Base-by-base conservation (phyloP, 1,284 basidiomycete species). In the Sporisorium iseilematis-ciliati region DNA sequence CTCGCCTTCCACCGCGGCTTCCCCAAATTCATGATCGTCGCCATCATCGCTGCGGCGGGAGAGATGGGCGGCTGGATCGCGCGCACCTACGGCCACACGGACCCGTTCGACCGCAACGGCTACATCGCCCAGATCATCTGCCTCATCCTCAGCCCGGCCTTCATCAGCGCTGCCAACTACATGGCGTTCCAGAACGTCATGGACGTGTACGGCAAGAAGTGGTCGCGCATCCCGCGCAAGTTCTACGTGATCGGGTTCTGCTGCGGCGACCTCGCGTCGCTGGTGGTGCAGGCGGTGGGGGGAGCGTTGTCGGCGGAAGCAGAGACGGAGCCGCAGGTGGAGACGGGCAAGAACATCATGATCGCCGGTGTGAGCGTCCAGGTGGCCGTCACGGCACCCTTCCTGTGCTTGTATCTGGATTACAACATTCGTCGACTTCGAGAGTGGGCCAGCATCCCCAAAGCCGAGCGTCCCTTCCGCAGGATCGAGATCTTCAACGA, bases 111-210 rank as follows among this genome's bases (percentile, higher is more conserved):
- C 25, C 54, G 65, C 29, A 67, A 69, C 50, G 70, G 58, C 20
- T 77, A 69, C 66, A 55, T 77, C 6, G 70, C 70, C 11, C 75
- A 77, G 42, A 69, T 70, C 53, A 62, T 73, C 66, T 77, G 75
- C 25, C 66, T 77, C 45, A 77, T 77, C 33, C 69, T 77, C 60
- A 68, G 61, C 12, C 75, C 75, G 1, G 75, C 68, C 1, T 77
- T 77, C 59, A 66, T 77, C 59, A 65, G 62, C 46, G 75, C 75
- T 8, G 69, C 63, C 70, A 73, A 74, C 63, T 77, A 77, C 49
- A 55, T 77, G 35, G 70, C 70, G 1, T 69, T 77, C 46, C 63
- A 69, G 25, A 50, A 70, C 35, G 52, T 59, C 20, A 77, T 77
- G 70, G 75, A 77, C 42, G 59, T 69, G n/a, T 67, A 60, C 51